A percentile compares a stretch with the other conserved stretches of the same genome.
phyloP scores from a whole-genome alignment of 2,329 filamentous ascomycete species.

The Talaromyces sp. region DNA sequence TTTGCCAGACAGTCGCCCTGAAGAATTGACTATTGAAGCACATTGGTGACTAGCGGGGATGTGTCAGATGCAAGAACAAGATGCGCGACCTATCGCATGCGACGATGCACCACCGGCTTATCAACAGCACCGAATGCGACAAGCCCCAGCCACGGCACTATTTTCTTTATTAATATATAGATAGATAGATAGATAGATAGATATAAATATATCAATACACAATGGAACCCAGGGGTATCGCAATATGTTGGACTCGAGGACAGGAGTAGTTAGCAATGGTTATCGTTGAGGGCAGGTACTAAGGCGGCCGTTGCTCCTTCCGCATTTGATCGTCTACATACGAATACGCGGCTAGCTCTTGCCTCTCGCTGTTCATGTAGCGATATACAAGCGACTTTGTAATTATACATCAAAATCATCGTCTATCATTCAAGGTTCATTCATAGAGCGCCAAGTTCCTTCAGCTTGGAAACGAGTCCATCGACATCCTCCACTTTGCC shows the following conservation, averaged over 20 bases:
- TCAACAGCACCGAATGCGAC: neutral
- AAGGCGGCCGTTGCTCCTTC: neutral
- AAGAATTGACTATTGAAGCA: neutral
- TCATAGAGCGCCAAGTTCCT: conserved; percentile 90
- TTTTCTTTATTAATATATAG: neutral
- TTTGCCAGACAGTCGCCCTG: neutral
- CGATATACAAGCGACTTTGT: conserved; percentile 22
- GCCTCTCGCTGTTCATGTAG: neutral
- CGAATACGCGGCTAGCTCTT: neutral
- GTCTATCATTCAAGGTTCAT: neutral
- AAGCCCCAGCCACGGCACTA: neutral
- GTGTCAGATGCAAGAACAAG: neutral
- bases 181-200: too few relatives aligned
- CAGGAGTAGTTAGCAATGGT: too few relatives aligned
- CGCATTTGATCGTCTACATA: neutral
- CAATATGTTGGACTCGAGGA: too few relatives aligned
- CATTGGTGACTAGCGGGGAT: neutral
- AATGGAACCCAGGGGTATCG: neutral
- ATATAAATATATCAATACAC: too few relatives aligned
- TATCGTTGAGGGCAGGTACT: neutral
- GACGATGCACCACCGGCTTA: neutral
- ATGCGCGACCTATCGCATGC: neutral
- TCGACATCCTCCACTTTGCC: conserved; percentile 97
- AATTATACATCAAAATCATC: conserved; percentile 10
- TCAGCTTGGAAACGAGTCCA: conserved; percentile 87